Evolutionary conservation across 495 filamentous ascomycete genomes (phyloP), one percentile per base, ranked within the genome.

Genomic region (Podospora pseudocomata): DNA sequence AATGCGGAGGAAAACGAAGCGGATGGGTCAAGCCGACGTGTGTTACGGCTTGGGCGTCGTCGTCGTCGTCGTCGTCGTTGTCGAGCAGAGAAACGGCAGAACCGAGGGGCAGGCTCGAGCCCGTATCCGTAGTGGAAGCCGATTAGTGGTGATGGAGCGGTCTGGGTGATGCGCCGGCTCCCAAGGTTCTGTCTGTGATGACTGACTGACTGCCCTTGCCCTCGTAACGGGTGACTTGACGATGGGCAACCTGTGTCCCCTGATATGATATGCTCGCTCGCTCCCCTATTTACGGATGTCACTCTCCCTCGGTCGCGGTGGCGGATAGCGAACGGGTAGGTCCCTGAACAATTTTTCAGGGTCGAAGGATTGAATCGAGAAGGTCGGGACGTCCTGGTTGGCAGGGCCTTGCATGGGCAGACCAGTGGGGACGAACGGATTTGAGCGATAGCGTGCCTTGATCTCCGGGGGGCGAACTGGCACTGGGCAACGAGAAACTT

Each of bases 391-490:
- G 62, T 49, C 5, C 2, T 49, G 55, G 20, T 61, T 27, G 53
- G 64, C n/a, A 58, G 30, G 5, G n/a, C 18, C 56, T 60, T 20
- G 68, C 68, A 64, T 70, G 44, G 44, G 55, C n/a, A 58, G n/a
- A 58, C n/a, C 55, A 58, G 55, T 58, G 55, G 55, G 23, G 55
- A 20, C 55, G 19, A 60, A 62, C 60, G 30, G 59, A 69, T 20
- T 13, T 13, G 15, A 58, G 23, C 55, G 55, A 26, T 58, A 58
- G 55, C 11, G 55, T 26, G 55, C 30, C 4, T 7, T 32, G 39
- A 49, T 11, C n/a, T 58, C 55, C 1, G n/a, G 23, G 23, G 55
- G 55, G 23, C 55, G 55, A 57, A 57, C 20, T 23, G 54, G 18
- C 54, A 18, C 23, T 23, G 1, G 23, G 23, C 23, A 23, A 18